Conservation (phyloP, 75 land plant species). For the Azolla pinnata region DNA sequence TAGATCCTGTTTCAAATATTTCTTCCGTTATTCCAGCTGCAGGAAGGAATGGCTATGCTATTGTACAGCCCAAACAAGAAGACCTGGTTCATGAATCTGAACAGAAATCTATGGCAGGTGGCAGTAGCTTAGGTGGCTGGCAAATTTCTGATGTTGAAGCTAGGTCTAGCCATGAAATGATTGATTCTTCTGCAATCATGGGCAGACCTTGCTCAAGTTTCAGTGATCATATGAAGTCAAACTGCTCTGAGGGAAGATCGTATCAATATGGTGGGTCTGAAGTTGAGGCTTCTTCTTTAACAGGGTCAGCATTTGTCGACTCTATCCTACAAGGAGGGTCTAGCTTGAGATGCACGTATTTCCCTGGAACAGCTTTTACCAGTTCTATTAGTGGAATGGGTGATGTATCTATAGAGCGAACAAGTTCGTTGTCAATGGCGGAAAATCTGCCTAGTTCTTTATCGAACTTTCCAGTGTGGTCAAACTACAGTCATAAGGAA, state of each 20-base stretch:
- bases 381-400: neutral
- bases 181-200: slow-evolving; percentile 11
- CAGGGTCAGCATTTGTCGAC: slow-evolving; percentile 29
- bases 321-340: neutral
- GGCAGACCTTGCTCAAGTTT: slow-evolving; percentile 30
- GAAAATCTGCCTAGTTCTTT: neutral
- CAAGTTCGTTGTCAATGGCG: neutral
- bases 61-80: slow-evolving; percentile 1
- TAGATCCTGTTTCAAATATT: slow-evolving; percentile 12
- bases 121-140: neutral
- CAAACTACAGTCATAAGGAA: neutral
- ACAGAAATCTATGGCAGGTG: neutral
- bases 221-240: slow-evolving; percentile 29
- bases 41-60: neutral
- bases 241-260: slow-evolving; percentile 23
- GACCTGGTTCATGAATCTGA: neutral
- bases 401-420: neutral
- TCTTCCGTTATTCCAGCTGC: neutral
- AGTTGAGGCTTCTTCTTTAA: slow-evolving; percentile 18
- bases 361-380: neutral
- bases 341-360: neutral
- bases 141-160: slow-evolving; percentile 12
- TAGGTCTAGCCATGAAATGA: neutral
- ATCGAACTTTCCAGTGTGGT: slow-evolving; percentile 1
- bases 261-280: slow-evolving; percentile 20